Evolutionary conservation across 371 early-diverging fungal genomes (phyloP), one percentile per base, ranked within the genome.

Genomic region (Coemansia sp.): DNA sequence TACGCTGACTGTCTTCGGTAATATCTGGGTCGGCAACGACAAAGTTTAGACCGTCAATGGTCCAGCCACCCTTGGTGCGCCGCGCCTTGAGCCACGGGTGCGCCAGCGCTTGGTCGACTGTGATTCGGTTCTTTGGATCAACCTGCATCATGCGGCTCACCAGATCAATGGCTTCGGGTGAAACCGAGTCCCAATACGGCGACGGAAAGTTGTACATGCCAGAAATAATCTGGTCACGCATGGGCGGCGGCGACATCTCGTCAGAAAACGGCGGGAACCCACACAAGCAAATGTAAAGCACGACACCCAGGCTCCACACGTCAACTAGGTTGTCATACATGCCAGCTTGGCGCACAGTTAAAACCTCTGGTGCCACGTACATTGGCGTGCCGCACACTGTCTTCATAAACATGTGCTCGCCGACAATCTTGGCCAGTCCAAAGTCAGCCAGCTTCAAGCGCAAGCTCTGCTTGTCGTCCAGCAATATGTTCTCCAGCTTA

Each of bases 261-360:
- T 85, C 85, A 2, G 83, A 83, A 73, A 98, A 99, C 15, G 99
- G 99, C 2, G 98, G 95, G 72, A 87, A 92, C 2, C 98, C 99
- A 80, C 93, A 95, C 2, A 97, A 81, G 76, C 98, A 91, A 61
- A 99, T 94, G 80, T 98, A 99, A 21, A 99, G 86, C 65, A 99
- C 97, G 0, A 99, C 99, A 13, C 99, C 99, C 15, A 98, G 81
- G 54, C 97, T 94, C 99, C 99, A 99, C 80, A 98, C 84, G 70
- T 99, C 99, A 19, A 98, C 94, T 64, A 89, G 88, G 29, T 87
- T 87, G 39, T 89, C 90, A 78, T 97, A 96, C 2, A 89, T 85
- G 40, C 89, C 85, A 11, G 83, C 70, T 54, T 79, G 82, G 1
- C 75, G 68, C n/a, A 84, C 82, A 28, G 78, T 81, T 64, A 99